A percentile compares a stretch with the other conserved stretches of the same genome.
These are phyloP conservation scores for Candida dendrica DNA, from an alignment of 805 yeast species.

Conservation along the genomic window DNA sequence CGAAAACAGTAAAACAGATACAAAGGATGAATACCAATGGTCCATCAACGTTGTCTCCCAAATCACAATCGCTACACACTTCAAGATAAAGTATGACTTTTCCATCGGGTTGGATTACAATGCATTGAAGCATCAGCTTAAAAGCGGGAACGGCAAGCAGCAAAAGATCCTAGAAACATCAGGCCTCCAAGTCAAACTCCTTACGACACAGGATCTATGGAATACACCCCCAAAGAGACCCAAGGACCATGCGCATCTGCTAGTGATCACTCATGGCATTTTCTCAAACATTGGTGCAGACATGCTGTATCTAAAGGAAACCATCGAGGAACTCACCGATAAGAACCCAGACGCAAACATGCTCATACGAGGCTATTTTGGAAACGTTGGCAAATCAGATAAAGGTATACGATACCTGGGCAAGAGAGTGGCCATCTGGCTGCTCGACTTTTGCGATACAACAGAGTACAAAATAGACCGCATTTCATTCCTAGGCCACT, in stretches of 20 bases:
- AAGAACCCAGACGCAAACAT: constrained; percentile 35
- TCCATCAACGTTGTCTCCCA: constrained; percentile 76
- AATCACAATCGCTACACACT: constrained; percentile 60
- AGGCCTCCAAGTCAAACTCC: constrained; percentile 21
- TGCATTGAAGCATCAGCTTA: constrained; percentile 8
- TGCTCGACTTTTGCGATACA: constrained; percentile 39
- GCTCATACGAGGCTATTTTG: constrained; percentile 75
- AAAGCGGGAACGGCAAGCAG: too few species aligned
- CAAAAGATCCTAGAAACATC: not conserved
- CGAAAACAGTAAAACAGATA: constrained; percentile 31
- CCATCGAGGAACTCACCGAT: constrained; percentile 41
- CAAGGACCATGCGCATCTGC: constrained; percentile 66
- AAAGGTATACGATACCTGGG: constrained; percentile 84
- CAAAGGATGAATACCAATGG: constrained; percentile 50
- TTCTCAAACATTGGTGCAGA: constrained; percentile 89
- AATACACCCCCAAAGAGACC: constrained; percentile 48
- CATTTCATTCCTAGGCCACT: constrained; percentile 87
- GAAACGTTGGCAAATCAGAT: constrained; percentile 83
- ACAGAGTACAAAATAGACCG: constrained; percentile 37
- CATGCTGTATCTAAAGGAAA: constrained; percentile 80
- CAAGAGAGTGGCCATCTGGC: constrained; percentile 65
- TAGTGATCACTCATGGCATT: constrained; percentile 84
- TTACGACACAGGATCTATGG: constrained; percentile 72
- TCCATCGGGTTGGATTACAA: constrained; percentile 41
- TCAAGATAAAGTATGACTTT: constrained; percentile 63